Evolutionary conservation across 2,329 filamentous ascomycete species (phyloP).

Genomic region (Aquanectria penicillioides): DNA sequence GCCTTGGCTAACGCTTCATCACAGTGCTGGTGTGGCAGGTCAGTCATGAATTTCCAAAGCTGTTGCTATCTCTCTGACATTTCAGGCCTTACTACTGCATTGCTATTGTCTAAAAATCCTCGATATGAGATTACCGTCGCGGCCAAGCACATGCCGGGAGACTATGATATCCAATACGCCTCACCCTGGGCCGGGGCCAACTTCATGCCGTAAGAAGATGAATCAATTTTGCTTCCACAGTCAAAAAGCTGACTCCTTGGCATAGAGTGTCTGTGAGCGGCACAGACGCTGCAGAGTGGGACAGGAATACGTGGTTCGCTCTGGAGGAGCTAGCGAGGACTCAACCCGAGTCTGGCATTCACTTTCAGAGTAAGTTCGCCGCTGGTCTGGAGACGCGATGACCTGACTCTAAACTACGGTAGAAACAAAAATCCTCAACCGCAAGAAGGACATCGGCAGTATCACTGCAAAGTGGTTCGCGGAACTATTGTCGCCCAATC

Average conservation of each 20-base stretch:
- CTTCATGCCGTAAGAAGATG: slow-evolving; percentile 9
- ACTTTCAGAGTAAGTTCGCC: slow-evolving; percentile 8
- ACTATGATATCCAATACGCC: slow-evolving; percentile 21
- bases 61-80: neutral
- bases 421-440: slow-evolving; percentile 17
- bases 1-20: neutral
- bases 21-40: slow-evolving; percentile 18
- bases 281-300: slow-evolving; percentile 17
- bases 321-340: slow-evolving; percentile 9
- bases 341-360: slow-evolving; percentile 13
- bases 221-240: neutral
- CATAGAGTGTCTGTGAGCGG: slow-evolving; percentile 1
- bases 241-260: neutral
- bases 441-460: slow-evolving; percentile 20
- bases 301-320: slow-evolving; percentile 15
- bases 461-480: slow-evolving; percentile 22
- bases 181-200: slow-evolving; percentile 15
- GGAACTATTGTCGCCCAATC: slow-evolving; percentile 17
- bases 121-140: slow-evolving; percentile 11
- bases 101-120: slow-evolving; percentile 16
- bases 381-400: neutral
- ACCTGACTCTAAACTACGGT: neutral
- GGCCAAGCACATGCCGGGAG: slow-evolving; percentile 21
- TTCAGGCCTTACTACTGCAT: slow-evolving; percentile 12
- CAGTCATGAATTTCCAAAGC: neutral